These are phyloP conservation scores for Tolypocladium inflatum DNA, from an alignment of 2,329 filamentous ascomycete genomes.

Conservation along the genomic window DNA sequence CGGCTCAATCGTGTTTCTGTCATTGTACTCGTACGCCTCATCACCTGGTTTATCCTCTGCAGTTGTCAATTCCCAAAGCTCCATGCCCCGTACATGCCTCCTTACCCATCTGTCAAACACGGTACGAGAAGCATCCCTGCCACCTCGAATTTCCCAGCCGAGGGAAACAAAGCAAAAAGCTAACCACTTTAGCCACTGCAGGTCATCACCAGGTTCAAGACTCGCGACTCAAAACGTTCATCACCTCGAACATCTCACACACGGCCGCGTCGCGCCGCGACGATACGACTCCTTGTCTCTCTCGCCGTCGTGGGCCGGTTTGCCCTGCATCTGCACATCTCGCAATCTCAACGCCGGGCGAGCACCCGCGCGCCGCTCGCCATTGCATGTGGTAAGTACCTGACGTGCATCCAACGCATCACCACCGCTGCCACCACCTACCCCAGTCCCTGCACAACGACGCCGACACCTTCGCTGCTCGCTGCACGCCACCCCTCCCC, in stretches of 20 bases:
- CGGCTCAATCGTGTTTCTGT: background rate
- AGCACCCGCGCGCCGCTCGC: background rate
- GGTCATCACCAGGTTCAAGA: background rate
- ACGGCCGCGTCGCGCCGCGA: background rate
- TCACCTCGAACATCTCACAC: background rate
- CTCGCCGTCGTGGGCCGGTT: background rate
- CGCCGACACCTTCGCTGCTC: background rate
- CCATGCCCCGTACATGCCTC: background rate
- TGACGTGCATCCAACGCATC: slow-evolving; percentile 2
- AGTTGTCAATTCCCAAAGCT: background rate
- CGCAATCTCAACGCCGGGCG: background rate
- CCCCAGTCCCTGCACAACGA: slow-evolving; percentile 1
- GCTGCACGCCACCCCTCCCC: background rate
- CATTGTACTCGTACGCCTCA: background rate
- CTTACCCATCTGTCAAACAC: background rate
- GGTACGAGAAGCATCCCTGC: background rate
- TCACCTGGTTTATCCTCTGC: background rate
- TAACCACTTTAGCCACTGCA: background rate
- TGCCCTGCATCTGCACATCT: background rate
- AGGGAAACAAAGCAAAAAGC: background rate
- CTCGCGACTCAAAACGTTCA: background rate
- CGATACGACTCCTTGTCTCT: background rate
- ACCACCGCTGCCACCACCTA: background rate
- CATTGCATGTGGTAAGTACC: background rate
- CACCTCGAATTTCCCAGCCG: slow-evolving; percentile 1